Base-by-base conservation (phyloP, 2,329 filamentous ascomycete species). In the Talaromyces sp. region DNA sequence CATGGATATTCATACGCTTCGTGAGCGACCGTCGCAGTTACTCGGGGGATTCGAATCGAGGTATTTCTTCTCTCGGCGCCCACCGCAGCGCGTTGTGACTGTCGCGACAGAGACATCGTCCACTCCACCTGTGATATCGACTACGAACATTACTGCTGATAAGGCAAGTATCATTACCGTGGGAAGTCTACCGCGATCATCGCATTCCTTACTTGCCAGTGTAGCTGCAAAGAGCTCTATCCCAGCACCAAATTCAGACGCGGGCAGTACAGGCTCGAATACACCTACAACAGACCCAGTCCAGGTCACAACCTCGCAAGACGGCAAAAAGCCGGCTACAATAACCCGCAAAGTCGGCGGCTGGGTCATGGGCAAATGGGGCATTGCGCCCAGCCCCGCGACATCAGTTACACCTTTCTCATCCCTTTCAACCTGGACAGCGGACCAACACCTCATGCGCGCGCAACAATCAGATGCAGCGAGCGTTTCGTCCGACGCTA, bases 1-100 rank as follows among this genome's bases (percentile, higher is more conserved):
- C 2, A 89, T 97, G 75, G 94, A 97, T 73, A 96, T 97, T 59
- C 93, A 96, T 75, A 93, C 90, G 0, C 83, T 96, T 4, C 89
- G 89, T 71, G 84, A 85, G 1, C 86, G 90, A 3, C 91, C 92
- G 0, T 91, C 90, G 39, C 91, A 96, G 71, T 84, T 95, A 66
- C 86, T 19, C 81, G 80, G 67, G 72, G 71, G 24, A 73, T 87
- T 67, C 74, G 84, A 60, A 81, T 82, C 37, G 78, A 85, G 27
- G 86, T 84, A 65, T 82, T 81, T 64, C 81, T 82, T 74, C 62
- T 24, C 56, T 59, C 49, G 58, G 6, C 74, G 79, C 50, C 77
- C 80, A 37, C 82, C 82, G 63, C 80, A 79, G 16, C 80, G 82
- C 61, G 79, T 84, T 69, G 75, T 81, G 11, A 73, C 80, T 47